Conservation (phyloP, 2,329 filamentous ascomycete species). For the Diaporthe sp. region DNA sequence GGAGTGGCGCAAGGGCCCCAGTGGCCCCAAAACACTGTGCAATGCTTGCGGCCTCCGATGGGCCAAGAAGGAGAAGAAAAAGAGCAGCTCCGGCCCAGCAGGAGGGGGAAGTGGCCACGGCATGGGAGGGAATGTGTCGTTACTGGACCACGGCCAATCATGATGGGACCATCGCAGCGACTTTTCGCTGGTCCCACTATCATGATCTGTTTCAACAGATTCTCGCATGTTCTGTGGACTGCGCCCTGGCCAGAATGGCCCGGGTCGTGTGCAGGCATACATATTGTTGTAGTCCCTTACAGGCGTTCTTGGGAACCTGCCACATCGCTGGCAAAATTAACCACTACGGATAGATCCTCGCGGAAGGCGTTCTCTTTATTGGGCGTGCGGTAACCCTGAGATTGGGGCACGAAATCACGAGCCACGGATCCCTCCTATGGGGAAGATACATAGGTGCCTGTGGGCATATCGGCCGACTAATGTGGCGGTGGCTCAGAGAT, state of each 20-base stretch:
- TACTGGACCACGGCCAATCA: slow-evolving; percentile 36
- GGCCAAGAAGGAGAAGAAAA: slow-evolving; percentile 88
- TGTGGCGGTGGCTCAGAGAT: neutral
- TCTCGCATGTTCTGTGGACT: neutral
- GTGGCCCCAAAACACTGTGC: slow-evolving; percentile 92
- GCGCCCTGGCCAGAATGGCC: neutral
- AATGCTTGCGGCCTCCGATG: slow-evolving; percentile 89
- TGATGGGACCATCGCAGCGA: slow-evolving; percentile 14
- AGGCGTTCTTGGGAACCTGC: slow-evolving; percentile 26
- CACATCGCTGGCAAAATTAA: slow-evolving; percentile 13
- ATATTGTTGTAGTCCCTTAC: slow-evolving; percentile 14
- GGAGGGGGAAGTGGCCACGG: slow-evolving; percentile 10
- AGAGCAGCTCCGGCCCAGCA: slow-evolving; percentile 41
- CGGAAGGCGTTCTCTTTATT: slow-evolving; percentile 34
- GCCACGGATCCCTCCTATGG: slow-evolving; percentile 7
- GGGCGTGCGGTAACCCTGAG: neutral
- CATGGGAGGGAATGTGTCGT: slow-evolving; percentile 25
- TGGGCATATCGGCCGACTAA: slow-evolving; percentile 15
- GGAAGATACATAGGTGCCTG: slow-evolving; percentile 7
- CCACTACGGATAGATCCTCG: slow-evolving; percentile 39
- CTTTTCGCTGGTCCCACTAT: neutral
- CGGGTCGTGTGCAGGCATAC: slow-evolving; percentile 4
- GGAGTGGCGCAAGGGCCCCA: slow-evolving; percentile 95
- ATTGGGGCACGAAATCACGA: slow-evolving; percentile 24
- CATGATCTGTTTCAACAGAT: neutral